A percentile compares a stretch with the other conserved stretches of the same genome.
Evolutionary conservation across 768 basidiomycete species (phyloP).

Genomic region (Lactifluus rugatus): DNA sequence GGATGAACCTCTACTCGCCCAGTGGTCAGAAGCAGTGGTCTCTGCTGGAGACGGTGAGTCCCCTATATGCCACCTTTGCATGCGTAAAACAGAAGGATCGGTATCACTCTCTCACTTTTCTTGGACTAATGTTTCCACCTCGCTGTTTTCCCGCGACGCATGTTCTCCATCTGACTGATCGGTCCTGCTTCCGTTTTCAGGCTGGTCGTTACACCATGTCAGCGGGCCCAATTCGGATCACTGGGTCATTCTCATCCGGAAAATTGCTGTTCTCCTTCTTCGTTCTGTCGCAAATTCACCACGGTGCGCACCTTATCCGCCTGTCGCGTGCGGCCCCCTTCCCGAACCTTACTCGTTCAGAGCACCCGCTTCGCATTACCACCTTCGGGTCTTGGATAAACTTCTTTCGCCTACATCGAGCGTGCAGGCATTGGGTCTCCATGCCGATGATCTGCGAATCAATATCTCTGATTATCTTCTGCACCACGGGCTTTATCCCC

Average conservation of each 20-base stretch:
- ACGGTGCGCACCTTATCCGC: constrained; percentile 32
- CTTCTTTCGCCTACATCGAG: constrained; percentile 10
- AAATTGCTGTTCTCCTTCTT: constrained; percentile 40
- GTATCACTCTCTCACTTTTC: background rate
- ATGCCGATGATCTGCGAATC: constrained; percentile 7
- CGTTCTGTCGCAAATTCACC: constrained; percentile 40
- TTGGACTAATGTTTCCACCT: too few relatives aligned
- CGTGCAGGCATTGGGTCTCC: background rate
- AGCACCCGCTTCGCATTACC: constrained; percentile 1
- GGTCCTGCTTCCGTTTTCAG: constrained; percentile 23
- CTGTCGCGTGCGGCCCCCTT: background rate
- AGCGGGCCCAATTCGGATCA: constrained; percentile 32
- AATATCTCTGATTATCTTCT: constrained; percentile 1
- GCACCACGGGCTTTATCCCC: constrained; percentile 2
- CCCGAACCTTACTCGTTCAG: background rate
- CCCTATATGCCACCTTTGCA: background rate
- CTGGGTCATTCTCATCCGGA: constrained; percentile 55
- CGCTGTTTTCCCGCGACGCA: background rate
- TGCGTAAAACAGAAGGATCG: background rate
- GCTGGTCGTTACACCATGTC: constrained; percentile 32
- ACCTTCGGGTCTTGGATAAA: background rate
- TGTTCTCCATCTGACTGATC: constrained; percentile 21
- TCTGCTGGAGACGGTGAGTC: constrained; percentile 25
- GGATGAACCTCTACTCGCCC: constrained; percentile 37
- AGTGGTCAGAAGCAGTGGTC: constrained; percentile 36